Evolutionary conservation across 176 grass and related monocot species (phyloP), one percentile per base, ranked within the genome.

Genomic region (Olyra latifolia): DNA sequence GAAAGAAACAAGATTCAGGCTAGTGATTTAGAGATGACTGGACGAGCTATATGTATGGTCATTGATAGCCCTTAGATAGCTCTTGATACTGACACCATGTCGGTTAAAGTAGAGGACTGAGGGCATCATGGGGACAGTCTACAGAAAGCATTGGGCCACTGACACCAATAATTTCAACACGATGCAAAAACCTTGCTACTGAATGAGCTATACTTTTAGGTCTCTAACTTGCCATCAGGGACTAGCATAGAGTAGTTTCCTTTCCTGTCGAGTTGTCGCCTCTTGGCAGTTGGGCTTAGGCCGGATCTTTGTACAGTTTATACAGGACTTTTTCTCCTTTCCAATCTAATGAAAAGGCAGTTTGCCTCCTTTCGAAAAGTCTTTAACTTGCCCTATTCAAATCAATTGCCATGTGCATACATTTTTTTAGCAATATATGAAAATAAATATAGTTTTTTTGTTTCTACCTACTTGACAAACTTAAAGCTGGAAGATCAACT

Each of bases 71-170:
- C 22, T 83, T 80, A 25, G 56, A 76, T 77, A 83, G 48, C 46
- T 3, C 22, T 83, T 80, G 35, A 61, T 16, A 7, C 76, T 66
- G 50, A 76, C 46, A 87, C 80, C 72, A 81, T 84, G 80, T 82
- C 13, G 43, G 66, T 48, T 75, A 69, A 79, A 87, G 80, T 66
- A 44, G 63, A 85, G 8, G 11, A 43, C 49, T 44, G 63, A 85
- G 8, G 15, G 49, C 49, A 56, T 57, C 63, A 80, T 62, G 5
- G 44, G 76, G 69, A 7, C 2, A 9, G 40, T 24, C 19, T 77
- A 77, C 46, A 72, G 12, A 55, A 56, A 57, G 39, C 45, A 85
- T 50, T 19, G 71, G 44, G 29, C 22, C 50, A 32, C 50, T 20
- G 15, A 14, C 54, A 81, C 17, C 74, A 82, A 73, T 75, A 72